phyloP scores from a whole-genome alignment of 2,329 filamentous ascomycete species.

The Fusarium sambucinum region DNA sequence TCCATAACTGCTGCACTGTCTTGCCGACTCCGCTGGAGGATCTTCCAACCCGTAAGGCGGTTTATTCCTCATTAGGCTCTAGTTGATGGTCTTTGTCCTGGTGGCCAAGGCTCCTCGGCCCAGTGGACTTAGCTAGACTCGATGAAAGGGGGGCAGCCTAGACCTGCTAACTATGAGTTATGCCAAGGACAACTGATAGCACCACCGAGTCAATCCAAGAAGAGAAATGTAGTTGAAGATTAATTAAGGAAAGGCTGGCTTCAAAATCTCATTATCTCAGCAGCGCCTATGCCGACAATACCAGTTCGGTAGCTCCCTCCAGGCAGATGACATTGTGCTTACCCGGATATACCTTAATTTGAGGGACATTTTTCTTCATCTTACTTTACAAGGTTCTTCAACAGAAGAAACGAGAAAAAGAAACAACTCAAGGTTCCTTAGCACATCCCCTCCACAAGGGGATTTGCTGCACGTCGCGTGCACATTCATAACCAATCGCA shows the following conservation, averaged over 20 bases:
- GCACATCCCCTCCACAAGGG: constrained; percentile 5
- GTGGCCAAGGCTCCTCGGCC: constrained; percentile 25
- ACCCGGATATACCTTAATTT: neutral
- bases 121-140: constrained; percentile 22
- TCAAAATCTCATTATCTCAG: neutral
- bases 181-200: constrained; percentile 14
- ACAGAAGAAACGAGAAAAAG: constrained; percentile 23
- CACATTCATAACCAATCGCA: constrained; percentile 27
- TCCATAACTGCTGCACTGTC: neutral
- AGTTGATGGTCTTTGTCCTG: constrained; percentile 20
- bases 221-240: constrained; percentile 7
- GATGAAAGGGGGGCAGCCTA: constrained; percentile 25
- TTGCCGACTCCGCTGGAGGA: constrained; percentile 27
- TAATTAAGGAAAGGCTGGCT: neutral
- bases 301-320: neutral
- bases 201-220: neutral
- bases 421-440: constrained; percentile 8
- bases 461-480: constrained; percentile 36
- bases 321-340: neutral
- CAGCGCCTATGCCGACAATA: neutral
- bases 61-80: constrained; percentile 31
- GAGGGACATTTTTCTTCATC: neutral
- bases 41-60: constrained; percentile 22
- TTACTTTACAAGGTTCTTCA: neutral
- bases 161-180: constrained; percentile 12